Base-by-base conservation (phyloP, 1,284 basidiomycete species). In the Taiwanofungus camphoratus region DNA sequence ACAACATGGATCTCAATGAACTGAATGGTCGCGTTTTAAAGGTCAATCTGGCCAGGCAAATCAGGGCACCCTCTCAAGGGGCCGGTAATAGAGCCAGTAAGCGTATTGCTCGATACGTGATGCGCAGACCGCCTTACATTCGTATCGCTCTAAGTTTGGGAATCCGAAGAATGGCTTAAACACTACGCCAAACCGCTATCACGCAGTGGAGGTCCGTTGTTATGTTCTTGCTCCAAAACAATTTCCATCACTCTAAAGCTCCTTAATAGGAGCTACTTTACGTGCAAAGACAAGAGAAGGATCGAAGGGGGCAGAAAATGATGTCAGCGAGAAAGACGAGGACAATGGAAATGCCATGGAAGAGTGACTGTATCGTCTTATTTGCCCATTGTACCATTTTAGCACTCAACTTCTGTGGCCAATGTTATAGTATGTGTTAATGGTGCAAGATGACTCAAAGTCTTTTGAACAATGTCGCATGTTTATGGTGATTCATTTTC, bases 1-100 rank as follows among this genome's bases (percentile, higher is more conserved):
- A 90, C 68, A 90, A 90, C 63, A 90, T 90, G 87, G 87, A 90
- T 60, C 68, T 88, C 58, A 90, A 90, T 54, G 87, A 89, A 59
- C 64, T 89, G 24, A 69, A 70, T 18, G 86, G 83, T 23, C 76
- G 74, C 43, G 83, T 89, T 19, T 62, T 90, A 48, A 86, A 84
- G 59, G 86, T 88, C 35, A 89, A 85, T 56, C 63, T 88, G 24
- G 87, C 87, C 15, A 73, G 82, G 29, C 84, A 84, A 3, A 75
- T 79, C 69, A 88, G 85, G 55, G 73, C 72, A 3, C 72, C 74
- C 3, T 62, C 77, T 27, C 81, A 85, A 51, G 73, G 76, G 21
- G 69, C 71, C 44, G 79, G 79, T 33, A 89, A 87, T 65, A 74
- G 82, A 67, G 82, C 87, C 39, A 74, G 87, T 87, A 60, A 44